Percentiles rank a stretch among this genome's conserved stretches.
These are phyloP conservation scores for Calcarisporium arbuscula DNA, from an alignment of 2,329 filamentous ascomycete species.

Conservation along the genomic window DNA sequence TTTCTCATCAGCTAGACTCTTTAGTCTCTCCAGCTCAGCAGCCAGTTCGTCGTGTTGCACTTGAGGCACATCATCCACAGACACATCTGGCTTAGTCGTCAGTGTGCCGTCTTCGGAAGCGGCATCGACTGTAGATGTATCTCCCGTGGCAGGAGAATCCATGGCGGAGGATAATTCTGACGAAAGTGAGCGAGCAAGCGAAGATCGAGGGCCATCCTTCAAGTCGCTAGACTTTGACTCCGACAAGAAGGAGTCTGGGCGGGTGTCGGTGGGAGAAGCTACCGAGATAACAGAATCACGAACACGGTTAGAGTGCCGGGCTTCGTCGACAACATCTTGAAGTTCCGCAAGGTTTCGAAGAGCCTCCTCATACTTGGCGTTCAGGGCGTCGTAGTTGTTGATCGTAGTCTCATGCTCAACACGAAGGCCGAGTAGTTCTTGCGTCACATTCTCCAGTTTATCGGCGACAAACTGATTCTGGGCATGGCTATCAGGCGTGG, in stretches of 20 bases:
- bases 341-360: constrained; percentile 75
- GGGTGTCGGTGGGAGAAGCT: constrained; percentile 41
- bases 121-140: constrained; percentile 53
- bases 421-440: constrained; percentile 84
- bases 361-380: constrained; percentile 86
- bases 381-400: constrained; percentile 73
- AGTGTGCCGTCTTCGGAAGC: constrained; percentile 33
- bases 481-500: constrained; percentile 58
- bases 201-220: constrained; percentile 62
- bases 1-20: constrained; percentile 65
- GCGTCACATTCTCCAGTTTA: constrained; percentile 84
- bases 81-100: constrained; percentile 35
- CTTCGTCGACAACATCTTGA: constrained; percentile 78
- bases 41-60: constrained; percentile 38
- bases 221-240: constrained; percentile 64
- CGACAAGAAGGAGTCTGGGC: constrained; percentile 80
- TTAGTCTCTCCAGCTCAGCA: constrained; percentile 66
- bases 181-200: constrained; percentile 77
- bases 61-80: constrained; percentile 32
- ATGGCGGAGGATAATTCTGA: constrained; percentile 87
- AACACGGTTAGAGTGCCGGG: constrained; percentile 53
- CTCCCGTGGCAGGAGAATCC: constrained; percentile 63
- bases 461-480: constrained; percentile 84
- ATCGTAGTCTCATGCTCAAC: constrained; percentile 84
- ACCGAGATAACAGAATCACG: constrained; percentile 52